These are phyloP conservation scores for Clavariopsis aquatica DNA, from an alignment of 495 filamentous ascomycete genomes.

Conservation along the genomic window DNA sequence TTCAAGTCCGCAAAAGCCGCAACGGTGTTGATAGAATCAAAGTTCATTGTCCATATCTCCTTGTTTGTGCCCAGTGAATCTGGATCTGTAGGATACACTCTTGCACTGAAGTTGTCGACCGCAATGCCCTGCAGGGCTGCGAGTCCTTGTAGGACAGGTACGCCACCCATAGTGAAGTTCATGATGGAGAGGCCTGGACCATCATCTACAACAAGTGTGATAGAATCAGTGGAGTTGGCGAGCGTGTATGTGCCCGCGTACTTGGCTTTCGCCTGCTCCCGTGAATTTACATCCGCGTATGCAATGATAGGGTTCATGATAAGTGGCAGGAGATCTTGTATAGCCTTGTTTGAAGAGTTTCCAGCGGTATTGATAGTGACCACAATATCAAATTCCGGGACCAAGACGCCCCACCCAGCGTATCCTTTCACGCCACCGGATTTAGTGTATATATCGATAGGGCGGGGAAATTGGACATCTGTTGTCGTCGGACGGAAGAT, in stretches of 20 bases:
- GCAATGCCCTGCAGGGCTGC: slow-evolving; percentile 2
- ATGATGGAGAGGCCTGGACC: slow-evolving; percentile 18
- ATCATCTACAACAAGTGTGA: slow-evolving; percentile 4
- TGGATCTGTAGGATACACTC: slow-evolving; percentile 16
- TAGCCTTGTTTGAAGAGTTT: background rate
- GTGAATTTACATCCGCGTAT: background rate
- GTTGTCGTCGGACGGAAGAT: slow-evolving; percentile 12
- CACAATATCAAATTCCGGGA: slow-evolving; percentile 18
- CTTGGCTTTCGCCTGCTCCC: slow-evolving; percentile 6
- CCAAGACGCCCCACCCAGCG: slow-evolving; percentile 5
- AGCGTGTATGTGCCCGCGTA: slow-evolving; percentile 14
- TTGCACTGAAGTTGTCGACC: slow-evolving; percentile 2
- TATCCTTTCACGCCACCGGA: slow-evolving; percentile 17
- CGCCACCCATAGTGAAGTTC: slow-evolving; percentile 8
- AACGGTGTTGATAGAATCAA: background rate
- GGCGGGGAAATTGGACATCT: background rate
- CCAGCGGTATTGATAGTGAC: slow-evolving; percentile 13
- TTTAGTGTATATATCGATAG: slow-evolving; percentile 19
- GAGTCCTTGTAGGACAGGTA: background rate
- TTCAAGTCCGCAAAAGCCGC: slow-evolving; percentile 1
- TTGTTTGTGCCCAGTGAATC: slow-evolving; percentile 8
- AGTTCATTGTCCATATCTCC: slow-evolving; percentile 2
- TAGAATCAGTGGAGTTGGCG: background rate
- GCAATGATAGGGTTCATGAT: slow-evolving; percentile 8
- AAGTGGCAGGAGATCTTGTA: background rate